Evolutionary conservation across 228 moss, liverwort and hornwort genomes (phyloP).

Genomic region (Sphagnum fallax): DNA sequence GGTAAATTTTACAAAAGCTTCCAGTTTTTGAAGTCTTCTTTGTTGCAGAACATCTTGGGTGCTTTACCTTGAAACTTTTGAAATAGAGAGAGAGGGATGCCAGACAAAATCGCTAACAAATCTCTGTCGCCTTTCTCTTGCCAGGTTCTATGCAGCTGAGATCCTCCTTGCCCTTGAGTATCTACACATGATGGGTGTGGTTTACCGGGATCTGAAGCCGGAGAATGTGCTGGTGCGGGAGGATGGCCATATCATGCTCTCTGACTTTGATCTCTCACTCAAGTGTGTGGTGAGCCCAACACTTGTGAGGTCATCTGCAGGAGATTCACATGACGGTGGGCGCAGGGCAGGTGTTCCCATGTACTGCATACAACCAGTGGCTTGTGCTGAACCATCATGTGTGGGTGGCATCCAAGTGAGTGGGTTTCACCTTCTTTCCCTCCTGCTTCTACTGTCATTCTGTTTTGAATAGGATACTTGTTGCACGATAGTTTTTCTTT

Average conservation of each 20-base stretch:
- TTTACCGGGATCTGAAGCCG: conserved; percentile 89
- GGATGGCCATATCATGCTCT: conserved; percentile 91
- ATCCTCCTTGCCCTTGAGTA: conserved; percentile 82
- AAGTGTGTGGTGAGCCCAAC: conserved; percentile 80
- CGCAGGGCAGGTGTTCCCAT: conserved; percentile 19
- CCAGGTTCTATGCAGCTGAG: conserved; percentile 89
- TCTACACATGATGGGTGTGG: conserved; percentile 94
- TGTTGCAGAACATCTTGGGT: no score
- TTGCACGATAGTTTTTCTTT: no score
- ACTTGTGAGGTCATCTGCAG: conserved; percentile 41
- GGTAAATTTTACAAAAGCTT: conserved; percentile 22
- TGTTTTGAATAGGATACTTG: no score
- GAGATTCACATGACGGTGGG: conserved; percentile 24
- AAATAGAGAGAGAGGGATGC: no score
- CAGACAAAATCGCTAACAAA: no score
- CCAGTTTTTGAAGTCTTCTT: no score
- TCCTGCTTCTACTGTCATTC: no score
- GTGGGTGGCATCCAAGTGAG: conserved; percentile 42
- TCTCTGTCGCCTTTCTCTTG: no score
- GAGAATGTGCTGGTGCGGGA: conserved; percentile 86
- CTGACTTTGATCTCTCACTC: conserved; percentile 87
- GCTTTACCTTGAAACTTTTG: no score
- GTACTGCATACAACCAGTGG: conserved; percentile 35
- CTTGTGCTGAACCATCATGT: conserved; percentile 43
- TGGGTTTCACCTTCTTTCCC: not conserved